Evolutionary conservation across 2,329 filamentous ascomycete species (phyloP), one percentile per base, ranked within the genome.

Genomic region (Ascochyta fabae): DNA sequence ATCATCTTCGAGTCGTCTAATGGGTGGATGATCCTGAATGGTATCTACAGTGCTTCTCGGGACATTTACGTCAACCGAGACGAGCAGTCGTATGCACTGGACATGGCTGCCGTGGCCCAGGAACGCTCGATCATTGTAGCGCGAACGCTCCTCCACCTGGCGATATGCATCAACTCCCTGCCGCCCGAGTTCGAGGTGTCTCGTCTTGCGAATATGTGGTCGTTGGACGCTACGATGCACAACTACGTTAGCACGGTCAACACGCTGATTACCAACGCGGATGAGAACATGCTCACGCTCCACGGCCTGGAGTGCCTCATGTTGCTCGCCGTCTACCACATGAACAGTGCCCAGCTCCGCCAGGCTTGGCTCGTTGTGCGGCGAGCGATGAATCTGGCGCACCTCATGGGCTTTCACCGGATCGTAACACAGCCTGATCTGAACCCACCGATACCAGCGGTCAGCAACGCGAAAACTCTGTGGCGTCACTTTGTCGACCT

Each of bases 321-420:
- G 26, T 59, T 75, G 0, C 62, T 74, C n/a, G 67, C 68, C 13
- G 22, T 66, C 13, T 72, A 67, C 43, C 66, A 75, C 23, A 53
- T 72, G 52, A 70, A 70, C 51, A 68, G 56, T 31, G 68, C 66
- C 3, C 70, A 70, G 38, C 62, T 74, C 8, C 59, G 71, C 27
- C 67, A 74, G 61, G 60, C 71, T 2, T 75, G 72, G 72, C 68
- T 75, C 6, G 59, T 71, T 16, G 49, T 71, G 26, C 64, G 71
- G 35, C 66, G 72, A 36, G 70, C 69, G n/a, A 59, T 74, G 39
- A 73, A 67, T 24, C 53, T 74, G 5, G 71, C 72, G 15, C 69
- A 75, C 22, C 67, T 75, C 3, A 74, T 75, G 71, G 72, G 72
- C 1, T 72, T 74, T 48, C 72, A 75, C 39, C 72, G 69, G 40